Base-by-base conservation (phyloP, 371 early-diverging fungal genomes). In the Funneliformis caledonium region DNA sequence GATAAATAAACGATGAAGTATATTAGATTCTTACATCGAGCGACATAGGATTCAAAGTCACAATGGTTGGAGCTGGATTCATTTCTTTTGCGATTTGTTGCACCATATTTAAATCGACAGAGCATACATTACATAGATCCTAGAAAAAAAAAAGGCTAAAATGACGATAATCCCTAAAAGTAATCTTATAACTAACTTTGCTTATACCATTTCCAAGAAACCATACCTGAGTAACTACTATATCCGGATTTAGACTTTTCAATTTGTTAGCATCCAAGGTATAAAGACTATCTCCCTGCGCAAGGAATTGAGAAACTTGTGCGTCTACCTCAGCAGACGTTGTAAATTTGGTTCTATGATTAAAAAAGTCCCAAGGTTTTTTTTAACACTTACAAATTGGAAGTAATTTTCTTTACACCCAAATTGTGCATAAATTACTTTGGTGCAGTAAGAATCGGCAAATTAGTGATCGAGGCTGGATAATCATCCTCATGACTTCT, bases 101-200 rank as follows among this genome's bases (percentile, higher is more conserved):
- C 8, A 91, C 91, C 19, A 86, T 87, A 73, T 82, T 85, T 33
- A 91, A 76, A 80, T 92, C 92, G 72, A 92, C 90, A 5, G 92
- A 90, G 74, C 92, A 92, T 19, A 91, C 92, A 19, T 87, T 84
- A 81, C 90, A 91, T 0, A 91, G 85, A 76, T 89, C 90, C 84
- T 82, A 72, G 72, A 42, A 2, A n/a, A 56, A 19, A 56, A 56
- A 56, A 16, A 16, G 52, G 56, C 19, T 8, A 56, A 56, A 16
- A 56, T 19, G 10, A 76, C 80, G 26, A 26, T 47, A 33, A n/a
- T 11, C 0, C 7, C 31, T 43, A 70, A 33, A 12, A 70, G 47
- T 11, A 70, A 37, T 11, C 16, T 5, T n/a, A 22, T 14, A 0
- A 19, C n/a, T n/a, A 43, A 26, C 31, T 11, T 12, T 33, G 16